Conservation (phyloP, 768 basidiomycete species). For the Plicaturopsis crispa region DNA sequence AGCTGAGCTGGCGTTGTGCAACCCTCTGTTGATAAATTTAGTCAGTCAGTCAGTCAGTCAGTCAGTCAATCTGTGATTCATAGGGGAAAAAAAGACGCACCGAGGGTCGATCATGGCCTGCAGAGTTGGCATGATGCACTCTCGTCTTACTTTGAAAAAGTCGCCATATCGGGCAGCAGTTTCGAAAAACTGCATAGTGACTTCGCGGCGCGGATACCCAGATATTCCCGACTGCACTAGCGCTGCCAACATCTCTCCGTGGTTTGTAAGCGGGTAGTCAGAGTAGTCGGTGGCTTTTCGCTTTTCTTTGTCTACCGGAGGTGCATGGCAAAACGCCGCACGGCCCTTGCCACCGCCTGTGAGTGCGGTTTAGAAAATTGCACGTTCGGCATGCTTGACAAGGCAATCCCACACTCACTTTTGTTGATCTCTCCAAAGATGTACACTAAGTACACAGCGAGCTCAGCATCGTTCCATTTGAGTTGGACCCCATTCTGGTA, state of each 20-base stretch:
- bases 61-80: conserved; percentile 2
- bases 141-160: conserved; percentile 92
- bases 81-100: conserved; percentile 33
- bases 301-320: conserved; percentile 59
- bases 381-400: too few relatives aligned
- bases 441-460: conserved; percentile 88
- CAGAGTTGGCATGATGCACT: conserved; percentile 79
- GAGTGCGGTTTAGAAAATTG: conserved; percentile 3
- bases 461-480: conserved; percentile 90
- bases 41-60: conserved; percentile 4
- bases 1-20: conserved; percentile 67
- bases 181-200: conserved; percentile 90
- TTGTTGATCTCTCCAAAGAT: conserved; percentile 93
- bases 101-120: conserved; percentile 81
- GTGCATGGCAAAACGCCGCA: conserved; percentile 78
- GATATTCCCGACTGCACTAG: conserved; percentile 81
- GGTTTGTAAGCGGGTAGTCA: conserved; percentile 77
- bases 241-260: conserved; percentile 83
- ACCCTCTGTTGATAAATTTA: conserved; percentile 49
- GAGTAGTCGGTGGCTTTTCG: conserved; percentile 65
- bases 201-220: conserved; percentile 75
- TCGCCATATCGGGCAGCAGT: conserved; percentile 87
- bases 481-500: conserved; percentile 57
- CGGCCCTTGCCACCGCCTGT: conserved; percentile 73
- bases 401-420: too few relatives aligned